These are phyloP conservation scores for Aspergillus flavus DNA, from an alignment of 2,329 filamentous ascomycete genomes.

Conservation along the genomic window DNA sequence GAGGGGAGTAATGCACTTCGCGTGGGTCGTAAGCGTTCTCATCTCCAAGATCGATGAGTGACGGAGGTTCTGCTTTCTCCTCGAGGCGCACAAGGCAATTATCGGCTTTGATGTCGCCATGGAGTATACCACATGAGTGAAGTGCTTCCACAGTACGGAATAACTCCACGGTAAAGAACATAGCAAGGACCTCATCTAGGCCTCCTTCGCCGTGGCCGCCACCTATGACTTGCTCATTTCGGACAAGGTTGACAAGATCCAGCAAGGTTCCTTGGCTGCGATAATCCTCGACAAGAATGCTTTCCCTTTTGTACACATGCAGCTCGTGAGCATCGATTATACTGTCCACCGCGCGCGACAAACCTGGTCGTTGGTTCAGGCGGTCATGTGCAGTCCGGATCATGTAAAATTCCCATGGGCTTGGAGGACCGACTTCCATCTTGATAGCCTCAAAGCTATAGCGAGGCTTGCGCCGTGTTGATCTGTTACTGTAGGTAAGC, in stretches of 20 bases:
- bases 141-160: constrained; percentile 87
- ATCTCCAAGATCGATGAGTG: constrained; percentile 33
- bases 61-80: constrained; percentile 37
- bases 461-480: constrained; percentile 32
- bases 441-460: constrained; percentile 84
- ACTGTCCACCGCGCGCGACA: constrained; percentile 70
- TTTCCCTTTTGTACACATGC: constrained; percentile 88
- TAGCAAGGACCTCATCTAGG: constrained; percentile 87
- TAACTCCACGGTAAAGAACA: constrained; percentile 94
- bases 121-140: constrained; percentile 76
- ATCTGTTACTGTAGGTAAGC: constrained; percentile 51
- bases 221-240: constrained; percentile 62
- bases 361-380: constrained; percentile 61
- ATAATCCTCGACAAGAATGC: constrained; percentile 84
- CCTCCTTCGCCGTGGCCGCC: constrained; percentile 56
- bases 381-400: constrained; percentile 80
- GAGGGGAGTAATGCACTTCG: constrained; percentile 65
- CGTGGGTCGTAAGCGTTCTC: constrained; percentile 26
- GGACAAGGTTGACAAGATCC: constrained; percentile 89
- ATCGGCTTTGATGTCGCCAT: constrained; percentile 93
- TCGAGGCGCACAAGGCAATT: constrained; percentile 91
- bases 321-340: constrained; percentile 84
- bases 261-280: constrained; percentile 88
- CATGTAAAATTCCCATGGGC: constrained; percentile 95
- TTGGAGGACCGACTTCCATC: constrained; percentile 81